A percentile compares a stretch with the other conserved stretches of the same genome.
Evolutionary conservation across 345 rosid genomes (phyloP).

Genomic region (Stellera chamaejasme): DNA sequence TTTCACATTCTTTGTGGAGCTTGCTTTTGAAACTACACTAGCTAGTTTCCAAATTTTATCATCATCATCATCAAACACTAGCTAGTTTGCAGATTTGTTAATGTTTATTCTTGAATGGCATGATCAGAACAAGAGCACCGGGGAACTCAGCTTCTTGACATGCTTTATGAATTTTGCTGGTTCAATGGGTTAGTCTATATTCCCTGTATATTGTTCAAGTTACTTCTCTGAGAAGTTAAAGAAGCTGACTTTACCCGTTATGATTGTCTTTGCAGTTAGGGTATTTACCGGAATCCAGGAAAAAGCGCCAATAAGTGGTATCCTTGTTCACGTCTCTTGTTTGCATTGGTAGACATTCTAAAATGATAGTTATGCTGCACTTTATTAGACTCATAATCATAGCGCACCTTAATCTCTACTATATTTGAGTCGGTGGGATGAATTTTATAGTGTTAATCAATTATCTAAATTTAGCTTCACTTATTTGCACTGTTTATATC

Average conservation of each 20-base stretch:
- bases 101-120: background rate
- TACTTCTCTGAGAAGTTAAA: background rate
- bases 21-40: background rate
- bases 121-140: conserved; percentile 65
- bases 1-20: too few relatives aligned
- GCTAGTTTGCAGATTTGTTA: background rate
- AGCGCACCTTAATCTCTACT: background rate
- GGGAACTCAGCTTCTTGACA: conserved; percentile 86
- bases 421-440: background rate
- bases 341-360: too few relatives aligned
- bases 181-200: conserved; percentile 44
- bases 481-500: too few relatives aligned
- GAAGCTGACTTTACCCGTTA: background rate
- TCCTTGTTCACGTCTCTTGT: conserved; percentile 23
- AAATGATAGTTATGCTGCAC: too few relatives aligned
- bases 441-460: too few relatives aligned
- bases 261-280: conserved; percentile 40
- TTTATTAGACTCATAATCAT: too few relatives aligned
- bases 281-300: conserved; percentile 85
- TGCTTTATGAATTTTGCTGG: conserved; percentile 65
- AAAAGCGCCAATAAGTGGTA: conserved; percentile 75
- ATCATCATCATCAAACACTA: too few relatives aligned
- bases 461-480: too few relatives aligned
- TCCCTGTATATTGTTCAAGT: background rate
- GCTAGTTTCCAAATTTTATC: background rate